Percentiles rank a stretch among this genome's conserved stretches.
These are phyloP conservation scores for Colletotrichum cereale DNA, from an alignment of 2,329 filamentous ascomycete genomes.

Conservation along the genomic window DNA sequence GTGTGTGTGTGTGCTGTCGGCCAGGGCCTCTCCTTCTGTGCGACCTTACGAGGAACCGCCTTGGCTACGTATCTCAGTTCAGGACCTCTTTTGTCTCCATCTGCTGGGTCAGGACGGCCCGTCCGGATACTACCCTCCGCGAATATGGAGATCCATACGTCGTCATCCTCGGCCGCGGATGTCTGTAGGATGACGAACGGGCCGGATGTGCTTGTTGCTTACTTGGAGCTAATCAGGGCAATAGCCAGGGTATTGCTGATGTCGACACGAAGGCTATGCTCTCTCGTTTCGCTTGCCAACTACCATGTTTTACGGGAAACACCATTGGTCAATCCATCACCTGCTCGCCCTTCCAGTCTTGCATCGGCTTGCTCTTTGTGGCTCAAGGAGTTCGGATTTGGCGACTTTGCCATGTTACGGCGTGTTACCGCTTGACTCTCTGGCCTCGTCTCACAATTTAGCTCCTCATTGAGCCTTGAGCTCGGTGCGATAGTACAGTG, in stretches of 20 bases:
- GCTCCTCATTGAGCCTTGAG: background rate
- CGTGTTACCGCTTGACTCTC: background rate
- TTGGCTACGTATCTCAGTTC: background rate
- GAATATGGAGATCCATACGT: background rate
- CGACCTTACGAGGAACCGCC: background rate
- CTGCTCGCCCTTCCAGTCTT: background rate
- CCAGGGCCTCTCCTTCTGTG: background rate
- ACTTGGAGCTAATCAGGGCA: background rate
- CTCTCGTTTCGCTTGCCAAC: background rate
- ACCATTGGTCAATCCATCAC: background rate
- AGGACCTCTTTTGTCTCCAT: conserved; percentile 6
- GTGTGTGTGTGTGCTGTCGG: background rate
- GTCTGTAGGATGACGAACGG: background rate
- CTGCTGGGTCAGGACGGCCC: background rate
- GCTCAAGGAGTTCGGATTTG: no score
- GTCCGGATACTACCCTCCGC: background rate
- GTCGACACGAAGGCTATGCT: background rate
- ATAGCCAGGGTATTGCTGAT: background rate
- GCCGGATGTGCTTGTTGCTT: background rate
- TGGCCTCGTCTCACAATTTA: background rate
- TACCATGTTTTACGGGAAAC: background rate
- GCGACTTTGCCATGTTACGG: background rate
- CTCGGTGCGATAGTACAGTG: background rate
- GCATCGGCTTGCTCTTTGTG: background rate
- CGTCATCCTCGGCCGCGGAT: background rate